Evolutionary conservation across 202 grass and related monocot genomes (phyloP).

Genomic region (Musa balbisiana): DNA sequence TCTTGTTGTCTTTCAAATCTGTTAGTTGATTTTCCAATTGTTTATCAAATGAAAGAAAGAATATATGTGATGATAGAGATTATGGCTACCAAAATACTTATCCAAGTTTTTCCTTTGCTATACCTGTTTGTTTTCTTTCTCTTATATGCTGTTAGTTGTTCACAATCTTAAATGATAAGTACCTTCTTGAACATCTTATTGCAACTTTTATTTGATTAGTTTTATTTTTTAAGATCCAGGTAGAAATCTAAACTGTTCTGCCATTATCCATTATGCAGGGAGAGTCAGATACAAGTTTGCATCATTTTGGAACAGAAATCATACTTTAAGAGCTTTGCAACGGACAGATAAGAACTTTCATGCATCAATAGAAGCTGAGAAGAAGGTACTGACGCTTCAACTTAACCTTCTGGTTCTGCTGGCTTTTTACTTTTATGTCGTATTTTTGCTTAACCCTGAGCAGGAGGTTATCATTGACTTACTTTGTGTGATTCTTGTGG

Average conservation of each 20-base stretch:
- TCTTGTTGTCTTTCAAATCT: not conserved
- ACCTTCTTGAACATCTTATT: not conserved
- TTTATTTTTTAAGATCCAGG: not conserved
- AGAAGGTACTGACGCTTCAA: constrained; percentile 38
- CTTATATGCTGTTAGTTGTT: not conserved
- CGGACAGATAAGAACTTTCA: constrained; percentile 58
- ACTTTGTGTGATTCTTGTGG: no score
- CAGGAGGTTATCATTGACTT: no score
- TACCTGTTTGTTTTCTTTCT: not conserved
- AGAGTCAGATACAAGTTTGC: constrained; percentile 98
- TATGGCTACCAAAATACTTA: not conserved
- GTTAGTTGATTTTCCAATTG: not conserved
- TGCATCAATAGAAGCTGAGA: constrained; percentile 76
- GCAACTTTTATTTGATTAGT: not conserved
- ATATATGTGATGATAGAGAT: not conserved
- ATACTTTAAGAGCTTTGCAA: constrained; percentile 81
- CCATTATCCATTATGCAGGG: constrained; percentile 46
- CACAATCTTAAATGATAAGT: not conserved
- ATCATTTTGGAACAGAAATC: constrained; percentile 95
- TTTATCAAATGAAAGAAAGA: not conserved
- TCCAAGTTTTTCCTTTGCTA: not conserved
- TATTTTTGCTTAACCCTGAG: no score
- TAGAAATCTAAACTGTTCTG: not conserved
- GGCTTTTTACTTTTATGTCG: no score
- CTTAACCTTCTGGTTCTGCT: not conserved